Conservation (phyloP, 2,329 filamentous ascomycete genomes). For the Stachybotrys elegans region DNA sequence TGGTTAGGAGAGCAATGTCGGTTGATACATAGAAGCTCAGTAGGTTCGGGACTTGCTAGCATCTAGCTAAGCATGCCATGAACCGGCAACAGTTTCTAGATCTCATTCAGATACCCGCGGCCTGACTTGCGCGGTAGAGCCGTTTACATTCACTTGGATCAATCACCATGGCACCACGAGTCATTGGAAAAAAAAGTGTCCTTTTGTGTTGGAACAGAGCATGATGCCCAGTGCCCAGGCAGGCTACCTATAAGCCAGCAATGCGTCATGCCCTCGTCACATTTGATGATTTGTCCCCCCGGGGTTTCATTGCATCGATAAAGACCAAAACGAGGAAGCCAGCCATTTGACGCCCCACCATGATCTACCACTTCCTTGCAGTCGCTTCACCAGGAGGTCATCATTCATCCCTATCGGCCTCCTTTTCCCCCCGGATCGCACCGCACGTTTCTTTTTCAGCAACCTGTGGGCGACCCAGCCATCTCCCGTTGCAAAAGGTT, state of each 20-base stretch:
- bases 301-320: conserved; percentile 32
- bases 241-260: conserved; percentile 32
- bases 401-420: neutral
- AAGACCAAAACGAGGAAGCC: conserved; percentile 41
- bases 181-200: too few species aligned
- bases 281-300: conserved; percentile 25
- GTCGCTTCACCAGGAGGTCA: conserved; percentile 9
- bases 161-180: too few species aligned
- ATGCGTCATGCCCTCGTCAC: conserved; percentile 31
- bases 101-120: too few species aligned
- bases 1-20: too few species aligned
- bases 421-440: too few species aligned
- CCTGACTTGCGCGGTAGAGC: too few species aligned
- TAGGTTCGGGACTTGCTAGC: too few species aligned
- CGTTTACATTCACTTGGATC: too few species aligned
- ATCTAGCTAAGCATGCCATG: too few species aligned
- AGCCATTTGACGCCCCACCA: conserved; percentile 41
- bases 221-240: conserved; percentile 33
- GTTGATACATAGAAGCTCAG: too few species aligned
- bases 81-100: too few species aligned
- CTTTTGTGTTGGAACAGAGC: conserved; percentile 34
- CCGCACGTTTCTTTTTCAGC: too few species aligned
- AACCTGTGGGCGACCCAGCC: neutral
- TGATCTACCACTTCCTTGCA: conserved; percentile 32
- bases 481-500: neutral